Percentiles rank a stretch among this genome's conserved stretches.
Evolutionary conservation across 257 asterid species (phyloP).

Genomic region (Gentiana straminea): DNA sequence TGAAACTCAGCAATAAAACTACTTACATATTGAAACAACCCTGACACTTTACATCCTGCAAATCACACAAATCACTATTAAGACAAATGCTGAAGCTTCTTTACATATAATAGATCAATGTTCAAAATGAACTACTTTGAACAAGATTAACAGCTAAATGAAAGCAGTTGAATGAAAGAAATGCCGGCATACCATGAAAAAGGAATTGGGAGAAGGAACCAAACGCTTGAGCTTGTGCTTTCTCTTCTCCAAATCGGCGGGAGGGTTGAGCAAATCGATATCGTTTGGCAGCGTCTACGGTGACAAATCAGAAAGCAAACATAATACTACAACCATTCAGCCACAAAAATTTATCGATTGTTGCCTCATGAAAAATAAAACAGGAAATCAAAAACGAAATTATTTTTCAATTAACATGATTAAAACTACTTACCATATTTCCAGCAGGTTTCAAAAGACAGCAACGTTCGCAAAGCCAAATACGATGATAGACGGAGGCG

Average conservation of each 20-base stretch:
- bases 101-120: neutral
- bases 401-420: no score
- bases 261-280: slow-evolving; percentile 23
- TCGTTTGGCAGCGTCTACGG: slow-evolving; percentile 21
- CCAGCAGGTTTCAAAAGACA: no score
- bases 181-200: slow-evolving; percentile 16
- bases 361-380: no score
- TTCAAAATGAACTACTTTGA: neutral
- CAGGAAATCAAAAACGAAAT: no score
- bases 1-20: neutral
- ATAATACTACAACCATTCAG: no score
- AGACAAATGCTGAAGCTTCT: neutral
- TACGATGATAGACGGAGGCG: no score
- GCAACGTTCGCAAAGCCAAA: no score
- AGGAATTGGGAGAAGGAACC: slow-evolving; percentile 21
- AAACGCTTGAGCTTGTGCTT: slow-evolving; percentile 28
- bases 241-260: slow-evolving; percentile 14
- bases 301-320: no score
- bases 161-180: no score
- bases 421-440: no score
- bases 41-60: slow-evolving; percentile 29
- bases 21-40: slow-evolving; percentile 30
- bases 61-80: neutral
- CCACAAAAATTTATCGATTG: no score
- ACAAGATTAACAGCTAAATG: no score